Evolutionary conservation across 2,329 filamentous ascomycete species (phyloP).

Genomic region (Pyrenochaeta sp.): DNA sequence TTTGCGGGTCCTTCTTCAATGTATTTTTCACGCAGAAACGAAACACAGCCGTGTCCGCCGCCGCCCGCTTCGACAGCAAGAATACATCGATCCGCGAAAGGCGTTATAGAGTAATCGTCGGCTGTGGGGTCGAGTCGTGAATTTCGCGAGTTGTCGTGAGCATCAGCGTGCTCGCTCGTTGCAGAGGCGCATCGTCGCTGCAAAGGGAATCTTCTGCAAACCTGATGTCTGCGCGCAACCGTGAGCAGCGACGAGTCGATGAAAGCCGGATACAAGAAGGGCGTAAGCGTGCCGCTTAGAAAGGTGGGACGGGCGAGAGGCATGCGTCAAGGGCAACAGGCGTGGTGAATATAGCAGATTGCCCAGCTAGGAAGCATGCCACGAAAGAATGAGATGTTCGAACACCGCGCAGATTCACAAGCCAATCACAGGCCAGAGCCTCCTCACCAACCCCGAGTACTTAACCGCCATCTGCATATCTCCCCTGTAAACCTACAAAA

Average conservation of each 20-base stretch:
- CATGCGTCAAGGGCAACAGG: constrained; percentile 30
- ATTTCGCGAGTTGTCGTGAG: constrained; percentile 18
- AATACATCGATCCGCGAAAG: constrained; percentile 86
- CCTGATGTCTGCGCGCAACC: constrained; percentile 25
- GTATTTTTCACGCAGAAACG: constrained; percentile 91
- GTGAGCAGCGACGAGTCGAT: constrained; percentile 30
- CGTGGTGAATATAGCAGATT: constrained; percentile 2
- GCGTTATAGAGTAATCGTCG: constrained; percentile 81
- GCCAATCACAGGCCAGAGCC: constrained; percentile 1
- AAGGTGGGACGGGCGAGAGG: constrained; percentile 35
- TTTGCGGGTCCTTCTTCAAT: constrained; percentile 89
- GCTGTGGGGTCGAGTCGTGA: constrained; percentile 75
- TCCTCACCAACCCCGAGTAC: too few species aligned
- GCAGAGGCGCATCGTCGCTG: constrained; percentile 41
- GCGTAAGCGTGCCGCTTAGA: constrained; percentile 49
- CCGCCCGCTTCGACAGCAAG: constrained; percentile 78
- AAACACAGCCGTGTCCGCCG: constrained; percentile 92
- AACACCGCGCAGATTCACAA: too few species aligned
- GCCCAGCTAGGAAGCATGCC: too few species aligned
- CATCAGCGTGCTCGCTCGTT: constrained; percentile 11
- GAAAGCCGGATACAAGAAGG: constrained; percentile 56
- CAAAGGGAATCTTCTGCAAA: constrained; percentile 17
- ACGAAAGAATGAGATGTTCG: too few species aligned
- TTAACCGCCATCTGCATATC: too few species aligned
- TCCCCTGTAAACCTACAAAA: too few species aligned